phyloP scores from a whole-genome alignment of 2,329 filamentous ascomycete species.

The Cladosporium sphaerospermum region DNA sequence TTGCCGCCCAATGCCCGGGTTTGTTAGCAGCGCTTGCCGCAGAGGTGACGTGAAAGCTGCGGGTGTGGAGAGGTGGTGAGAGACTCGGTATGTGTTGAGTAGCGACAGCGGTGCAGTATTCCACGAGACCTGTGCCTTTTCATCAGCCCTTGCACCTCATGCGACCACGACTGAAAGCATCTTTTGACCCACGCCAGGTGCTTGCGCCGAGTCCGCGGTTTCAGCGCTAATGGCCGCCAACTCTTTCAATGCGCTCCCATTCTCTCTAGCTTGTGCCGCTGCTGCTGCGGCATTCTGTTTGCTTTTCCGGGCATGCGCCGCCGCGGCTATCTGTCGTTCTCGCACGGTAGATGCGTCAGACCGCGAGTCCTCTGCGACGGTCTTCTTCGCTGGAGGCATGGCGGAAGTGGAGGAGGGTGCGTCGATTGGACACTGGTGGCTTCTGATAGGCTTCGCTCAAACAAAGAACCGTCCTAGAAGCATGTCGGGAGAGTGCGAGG shows the following conservation, averaged over 20 bases:
- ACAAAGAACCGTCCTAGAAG: background rate
- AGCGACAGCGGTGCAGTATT: slow-evolving; percentile 59
- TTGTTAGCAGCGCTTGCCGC: slow-evolving; percentile 46
- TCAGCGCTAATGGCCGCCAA: slow-evolving; percentile 22
- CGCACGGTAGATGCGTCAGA: slow-evolving; percentile 31
- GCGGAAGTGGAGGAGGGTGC: background rate
- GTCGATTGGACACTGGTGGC: too few species aligned
- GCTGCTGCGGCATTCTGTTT: slow-evolving; percentile 25
- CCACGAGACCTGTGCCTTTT: slow-evolving; percentile 53
- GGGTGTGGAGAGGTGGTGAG: slow-evolving; percentile 65
- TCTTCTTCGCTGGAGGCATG: slow-evolving; percentile 33
- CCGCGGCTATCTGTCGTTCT: slow-evolving; percentile 37
- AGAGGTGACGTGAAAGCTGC: slow-evolving; percentile 56
- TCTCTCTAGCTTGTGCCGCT: slow-evolving; percentile 13
- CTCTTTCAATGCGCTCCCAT: slow-evolving; percentile 24
- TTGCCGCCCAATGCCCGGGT: slow-evolving; percentile 54
- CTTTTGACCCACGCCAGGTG: slow-evolving; percentile 16
- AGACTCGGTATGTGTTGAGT: slow-evolving; percentile 68
- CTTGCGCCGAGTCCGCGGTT: slow-evolving; percentile 13
- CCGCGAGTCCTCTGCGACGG: slow-evolving; percentile 35
- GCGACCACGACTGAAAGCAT: slow-evolving; percentile 10
- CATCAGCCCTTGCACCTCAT: background rate
- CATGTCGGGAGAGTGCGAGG: background rate
- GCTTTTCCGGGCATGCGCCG: slow-evolving; percentile 32
- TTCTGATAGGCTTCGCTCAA: too few species aligned